Evolutionary conservation across 306 rosid genomes (phyloP), one percentile per base, ranked within the genome.

Genomic region (Cajanus cajan): DNA sequence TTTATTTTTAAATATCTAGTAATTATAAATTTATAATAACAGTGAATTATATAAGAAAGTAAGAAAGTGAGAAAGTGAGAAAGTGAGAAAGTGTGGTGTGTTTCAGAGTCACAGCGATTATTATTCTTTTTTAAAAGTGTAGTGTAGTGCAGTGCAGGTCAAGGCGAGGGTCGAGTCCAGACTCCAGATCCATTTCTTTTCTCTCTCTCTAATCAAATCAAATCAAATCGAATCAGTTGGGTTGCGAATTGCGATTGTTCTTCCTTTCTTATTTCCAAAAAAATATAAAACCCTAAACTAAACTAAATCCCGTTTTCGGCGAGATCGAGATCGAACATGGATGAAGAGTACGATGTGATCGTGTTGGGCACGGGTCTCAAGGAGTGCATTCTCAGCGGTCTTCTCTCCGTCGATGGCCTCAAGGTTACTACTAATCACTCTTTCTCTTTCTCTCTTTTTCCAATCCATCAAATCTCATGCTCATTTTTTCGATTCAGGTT

Each of bases 361-460:
- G 98, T 95, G 21, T 76, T 93, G 12, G 98, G 97, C 28, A 95
- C 99, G 6, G 99, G 99, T 59, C 98, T 95, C 76, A 95, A 95
- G 83, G 98, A 95, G 77, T 95, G 98, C 90, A 93, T 95, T 79
- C 98, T 95, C 83, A 93, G 99, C 34, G 98, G 99, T 61, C 99
- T 95, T 93, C 98, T 95, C 86, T 95, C 99, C 73, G 99, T 95
- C 21, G 98, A 95, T 84, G 94, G 99, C 81, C 98, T 95, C 82
- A 95, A 95, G 98, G 99, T 90, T 37, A 0, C 40, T 4, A 9
- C 37, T 1, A 28, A 7, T 36, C 6, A 5, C 16, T 14, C 5
- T 6, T 8, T 62, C 13, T 0, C 41, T 24, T 7, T n/a, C 2
- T 16, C 0, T 12, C 44, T 39, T 19, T 21, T 7, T 4, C 19